These are phyloP conservation scores for Ligustrum vulgare DNA, from an alignment of 257 asterid genomes.

Conservation along the genomic window DNA sequence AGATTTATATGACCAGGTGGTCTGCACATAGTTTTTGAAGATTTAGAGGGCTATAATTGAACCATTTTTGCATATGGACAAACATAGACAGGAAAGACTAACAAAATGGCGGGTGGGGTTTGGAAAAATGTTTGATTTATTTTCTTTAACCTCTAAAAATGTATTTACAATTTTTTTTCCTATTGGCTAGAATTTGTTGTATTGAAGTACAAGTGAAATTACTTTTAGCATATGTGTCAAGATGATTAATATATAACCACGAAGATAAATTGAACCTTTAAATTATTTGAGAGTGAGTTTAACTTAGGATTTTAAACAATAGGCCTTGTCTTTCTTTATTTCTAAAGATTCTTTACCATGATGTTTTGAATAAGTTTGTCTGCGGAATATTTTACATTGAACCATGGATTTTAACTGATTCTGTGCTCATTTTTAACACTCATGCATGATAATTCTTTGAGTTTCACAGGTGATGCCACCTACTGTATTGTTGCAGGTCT, in stretches of 20 bases:
- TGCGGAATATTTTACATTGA: slow-evolving; percentile 16
- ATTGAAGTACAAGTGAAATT: too few species aligned
- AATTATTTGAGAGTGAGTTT: too few species aligned
- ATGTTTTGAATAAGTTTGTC: background rate
- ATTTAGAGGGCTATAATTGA: slow-evolving; percentile 95
- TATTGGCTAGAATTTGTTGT: too few species aligned
- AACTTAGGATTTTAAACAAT: background rate
- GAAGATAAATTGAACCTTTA: too few species aligned
- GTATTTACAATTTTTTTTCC: background rate
- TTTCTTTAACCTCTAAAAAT: background rate
- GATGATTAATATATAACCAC: too few species aligned
- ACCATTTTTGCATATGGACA: slow-evolving; percentile 99
- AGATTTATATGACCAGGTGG: slow-evolving; percentile 85
- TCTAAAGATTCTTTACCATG: background rate
- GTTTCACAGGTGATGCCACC: slow-evolving; percentile 97
- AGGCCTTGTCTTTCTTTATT: background rate
- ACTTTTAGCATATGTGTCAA: too few species aligned
- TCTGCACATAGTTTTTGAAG: slow-evolving; percentile 92
- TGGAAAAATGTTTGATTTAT: slow-evolving; percentile 67
- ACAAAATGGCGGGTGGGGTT: slow-evolving; percentile 99
- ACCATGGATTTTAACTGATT: slow-evolving; percentile 7
- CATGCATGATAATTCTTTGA: slow-evolving; percentile 57
- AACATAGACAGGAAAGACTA: slow-evolving; percentile 97
- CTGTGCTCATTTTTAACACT: slow-evolving; percentile 39
- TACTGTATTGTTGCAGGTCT: slow-evolving; percentile 96